A percentile compares a stretch with the other conserved stretches of the same genome.
Conservation (phyloP, 495 filamentous ascomycete species). For the Penicillium manginii region DNA sequence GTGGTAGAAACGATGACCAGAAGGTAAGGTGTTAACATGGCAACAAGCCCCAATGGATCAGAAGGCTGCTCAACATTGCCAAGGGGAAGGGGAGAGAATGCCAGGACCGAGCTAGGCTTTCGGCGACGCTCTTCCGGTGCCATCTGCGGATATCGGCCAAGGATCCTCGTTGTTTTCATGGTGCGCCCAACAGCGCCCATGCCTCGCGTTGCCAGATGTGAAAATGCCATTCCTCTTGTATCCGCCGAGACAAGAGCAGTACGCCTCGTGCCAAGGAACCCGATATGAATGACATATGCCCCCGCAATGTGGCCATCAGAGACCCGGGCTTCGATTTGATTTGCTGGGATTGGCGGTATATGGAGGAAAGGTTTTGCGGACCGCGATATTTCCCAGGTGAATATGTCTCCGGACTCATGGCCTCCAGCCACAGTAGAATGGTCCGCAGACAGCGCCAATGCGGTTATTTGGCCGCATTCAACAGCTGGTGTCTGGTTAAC, state of each 20-base stretch:
- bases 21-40: slow-evolving; percentile 94
- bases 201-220: slow-evolving; percentile 90
- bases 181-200: slow-evolving; percentile 82
- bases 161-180: slow-evolving; percentile 85
- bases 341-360: slow-evolving; percentile 73
- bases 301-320: slow-evolving; percentile 82
- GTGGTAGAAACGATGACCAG: slow-evolving; percentile 97
- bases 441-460: slow-evolving; percentile 90
- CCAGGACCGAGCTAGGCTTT: slow-evolving; percentile 94
- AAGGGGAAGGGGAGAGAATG: slow-evolving; percentile 86
- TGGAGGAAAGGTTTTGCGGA: slow-evolving; percentile 85
- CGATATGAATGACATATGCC: slow-evolving; percentile 80
- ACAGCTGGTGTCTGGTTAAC: slow-evolving; percentile 60
- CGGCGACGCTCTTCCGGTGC: slow-evolving; percentile 61
- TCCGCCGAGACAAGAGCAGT: slow-evolving; percentile 98
- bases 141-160: slow-evolving; percentile 84
- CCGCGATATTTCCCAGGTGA: slow-evolving; percentile 90
- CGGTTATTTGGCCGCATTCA: slow-evolving; percentile 85
- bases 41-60: slow-evolving; percentile 87
- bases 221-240: slow-evolving; percentile 95
- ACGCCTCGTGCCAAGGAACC: slow-evolving; percentile 93
- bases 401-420: slow-evolving; percentile 89
- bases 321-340: slow-evolving; percentile 64
- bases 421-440: slow-evolving; percentile 89
- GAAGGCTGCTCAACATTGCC: slow-evolving; percentile 89